A percentile compares a stretch with the other conserved stretches of the same genome.
Evolutionary conservation across 768 basidiomycete species (phyloP).

Genomic region (Postia placenta): DNA sequence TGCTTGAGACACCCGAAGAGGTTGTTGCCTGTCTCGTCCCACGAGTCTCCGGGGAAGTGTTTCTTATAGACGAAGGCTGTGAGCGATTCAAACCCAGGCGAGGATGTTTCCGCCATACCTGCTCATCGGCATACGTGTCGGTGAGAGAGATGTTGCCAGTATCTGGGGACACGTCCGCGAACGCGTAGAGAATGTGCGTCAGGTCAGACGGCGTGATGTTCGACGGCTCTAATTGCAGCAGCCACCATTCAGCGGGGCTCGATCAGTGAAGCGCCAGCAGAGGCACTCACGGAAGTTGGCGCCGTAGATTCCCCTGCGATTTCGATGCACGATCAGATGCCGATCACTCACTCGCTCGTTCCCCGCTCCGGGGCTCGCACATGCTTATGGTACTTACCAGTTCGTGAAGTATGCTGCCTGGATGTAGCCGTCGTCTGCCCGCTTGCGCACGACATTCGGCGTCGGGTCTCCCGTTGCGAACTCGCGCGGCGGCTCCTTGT

Average conservation of each 20-base stretch:
- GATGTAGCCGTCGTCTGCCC: slow-evolving; percentile 19
- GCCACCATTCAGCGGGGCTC: background rate
- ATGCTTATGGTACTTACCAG: slow-evolving; percentile 26
- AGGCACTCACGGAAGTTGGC: slow-evolving; percentile 25
- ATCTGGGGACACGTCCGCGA: slow-evolving; percentile 62
- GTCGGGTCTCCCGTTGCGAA: slow-evolving; percentile 26
- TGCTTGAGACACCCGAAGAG: slow-evolving; percentile 82
- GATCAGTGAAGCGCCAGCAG: background rate
- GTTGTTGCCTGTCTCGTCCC: slow-evolving; percentile 71
- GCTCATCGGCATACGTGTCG: slow-evolving; percentile 69
- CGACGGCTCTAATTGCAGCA: slow-evolving; percentile 46
- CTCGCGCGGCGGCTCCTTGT: slow-evolving; percentile 35
- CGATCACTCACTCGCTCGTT: too few relatives aligned
- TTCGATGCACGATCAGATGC: background rate
- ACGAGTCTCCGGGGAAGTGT: slow-evolving; percentile 67
- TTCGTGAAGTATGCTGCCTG: slow-evolving; percentile 50
- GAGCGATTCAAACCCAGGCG: too few relatives aligned
- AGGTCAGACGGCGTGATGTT: slow-evolving; percentile 53
- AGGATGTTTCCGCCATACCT: too few relatives aligned
- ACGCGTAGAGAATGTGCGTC: slow-evolving; percentile 77
- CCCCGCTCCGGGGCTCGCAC: background rate
- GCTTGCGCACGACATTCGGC: slow-evolving; percentile 35
- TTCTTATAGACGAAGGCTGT: slow-evolving; percentile 34
- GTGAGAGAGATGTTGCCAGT: slow-evolving; percentile 62
- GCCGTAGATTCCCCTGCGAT: slow-evolving; percentile 24